Conservation (phyloP, 306 rosid species). For the Pachyrhizus erosus region DNA sequence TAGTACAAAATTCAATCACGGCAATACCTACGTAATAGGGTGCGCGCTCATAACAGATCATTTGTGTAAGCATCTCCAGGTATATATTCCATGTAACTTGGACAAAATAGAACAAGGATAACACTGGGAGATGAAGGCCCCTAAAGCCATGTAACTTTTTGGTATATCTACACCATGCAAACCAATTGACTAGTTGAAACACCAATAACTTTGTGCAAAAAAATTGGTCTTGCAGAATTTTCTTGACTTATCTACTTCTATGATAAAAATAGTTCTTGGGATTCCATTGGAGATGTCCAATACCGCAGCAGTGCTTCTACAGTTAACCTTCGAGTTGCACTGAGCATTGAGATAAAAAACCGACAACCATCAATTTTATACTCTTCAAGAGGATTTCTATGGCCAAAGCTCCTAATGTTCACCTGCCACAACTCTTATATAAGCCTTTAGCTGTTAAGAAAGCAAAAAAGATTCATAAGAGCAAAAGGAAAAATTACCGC, state of each 20-base stretch:
- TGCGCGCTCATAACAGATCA: background rate
- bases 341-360: constrained; percentile 96
- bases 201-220: constrained; percentile 2
- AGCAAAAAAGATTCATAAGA: constrained; percentile 36
- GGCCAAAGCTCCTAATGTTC: constrained; percentile 95
- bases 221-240: constrained; percentile 4
- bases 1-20: background rate
- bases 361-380: constrained; percentile 97
- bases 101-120: constrained; percentile 15
- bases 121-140: constrained; percentile 31
- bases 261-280: constrained; percentile 64
- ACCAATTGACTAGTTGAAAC: background rate
- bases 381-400: constrained; percentile 96
- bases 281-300: constrained; percentile 94
- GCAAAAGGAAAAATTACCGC: constrained; percentile 65
- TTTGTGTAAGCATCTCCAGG: constrained; percentile 28
- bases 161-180: constrained; percentile 35
- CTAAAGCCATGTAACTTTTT: background rate
- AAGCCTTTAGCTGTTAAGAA: constrained; percentile 39
- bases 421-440: constrained; percentile 66
- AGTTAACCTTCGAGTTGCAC: constrained; percentile 91
- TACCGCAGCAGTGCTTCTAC: constrained; percentile 87
- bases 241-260: constrained; percentile 37
- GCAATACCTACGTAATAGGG: constrained; percentile 19
- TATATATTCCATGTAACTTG: constrained; percentile 12